Base-by-base conservation (phyloP, 768 basidiomycete genomes). In the Tylopilus cervinicoccineus region DNA sequence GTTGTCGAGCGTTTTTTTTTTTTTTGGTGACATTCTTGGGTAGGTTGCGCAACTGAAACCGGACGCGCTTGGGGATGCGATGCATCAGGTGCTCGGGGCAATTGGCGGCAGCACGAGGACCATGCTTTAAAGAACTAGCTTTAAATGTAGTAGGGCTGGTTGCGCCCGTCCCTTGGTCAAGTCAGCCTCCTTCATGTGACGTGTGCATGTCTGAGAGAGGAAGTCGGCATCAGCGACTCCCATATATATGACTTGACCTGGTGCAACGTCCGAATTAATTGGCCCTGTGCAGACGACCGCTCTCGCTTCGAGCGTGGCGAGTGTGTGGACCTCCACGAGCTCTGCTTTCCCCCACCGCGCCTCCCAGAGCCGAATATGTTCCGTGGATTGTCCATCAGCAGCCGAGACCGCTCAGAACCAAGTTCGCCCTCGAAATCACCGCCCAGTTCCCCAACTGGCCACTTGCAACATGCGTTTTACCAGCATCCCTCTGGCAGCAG, bases 21-120 rank as follows among this genome's bases (percentile, higher is more conserved):
- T n/a, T n/a, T n/a, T 40, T 26, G 16, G 13, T 40, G 24, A 29
- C 6, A 7, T 46, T 36, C 19, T 31, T 54, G 34, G 16, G 32
- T 22, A 68, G 64, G 38, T 66, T 26, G 52, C 65, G 8, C 65
- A 66, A 17, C 23, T 68, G 38, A 59, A 66, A 49, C 65, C 65
- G 6, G 65, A 68, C 9, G 53, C 2, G 23, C 53, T 66, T 5
- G 64, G 54, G 3, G 58, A 66, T 38, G 47, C 43, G 37, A 45
- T 67, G 9, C 50, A 59, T n/a, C 58, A 67, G 12, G 50, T 67
- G 12, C 50, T 67, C 19, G 29, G 43, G 17, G 3, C 43, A n/a
- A 45, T 56, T 48, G 56, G 51, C 37, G 48, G 46, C 11, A 17
- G 13, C 2, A 16, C 32, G 9, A 52, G 32, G n/a, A n/a, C n/a